Evolutionary conservation across 441 rosid species (phyloP), one percentile per base, ranked within the genome.

Genomic region (Bocquillonia castaneifolia): DNA sequence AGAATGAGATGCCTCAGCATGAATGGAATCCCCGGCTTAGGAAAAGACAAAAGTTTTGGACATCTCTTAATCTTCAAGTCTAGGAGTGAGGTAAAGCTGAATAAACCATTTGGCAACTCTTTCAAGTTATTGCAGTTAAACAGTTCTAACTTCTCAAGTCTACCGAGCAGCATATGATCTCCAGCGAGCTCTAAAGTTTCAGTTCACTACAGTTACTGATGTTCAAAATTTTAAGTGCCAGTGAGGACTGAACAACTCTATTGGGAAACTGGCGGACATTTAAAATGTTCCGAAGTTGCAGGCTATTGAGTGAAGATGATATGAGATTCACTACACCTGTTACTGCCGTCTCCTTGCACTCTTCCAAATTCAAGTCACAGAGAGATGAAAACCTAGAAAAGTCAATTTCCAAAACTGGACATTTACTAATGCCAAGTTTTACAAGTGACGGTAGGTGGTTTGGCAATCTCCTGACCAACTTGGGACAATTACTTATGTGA

Each of bases 401-500:
- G 2, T 31, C 23, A 61, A 10, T 36, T 42, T 15, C 36, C 51
- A 61, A 13, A 0, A 23, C 0, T 26, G 65, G 65, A 31, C 65
- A 61, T 61, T 40, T 42, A 25, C 3, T 17, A 22, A 61, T 61
- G 18, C 29, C 25, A 32, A 61, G 31, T 17, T 61, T 40, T 42
- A 29, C 51, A 25, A 44, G 1, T 20, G 65, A 63, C 8, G 67
- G 67, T 14, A 63, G 67, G 9, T 37, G 10, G 40, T 53, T 18
- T 2, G 23, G 54, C 6, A 63, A 63, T 31, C 20, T 31, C 8
- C 56, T 42, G 0, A 0, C 18, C 67, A 63, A 48, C 67, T 47
- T 63, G 56, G 67, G 67, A 47, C 67, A 63, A 31, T 63, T 61
- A 18, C 10, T 28, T 15, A 73, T n/a, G 10, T 20, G 39, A 40